A percentile compares a stretch with the other conserved stretches of the same genome.
These are phyloP conservation scores for Zymoseptoria brevis DNA, from an alignment of 2,329 filamentous ascomycete species.

Conservation along the genomic window DNA sequence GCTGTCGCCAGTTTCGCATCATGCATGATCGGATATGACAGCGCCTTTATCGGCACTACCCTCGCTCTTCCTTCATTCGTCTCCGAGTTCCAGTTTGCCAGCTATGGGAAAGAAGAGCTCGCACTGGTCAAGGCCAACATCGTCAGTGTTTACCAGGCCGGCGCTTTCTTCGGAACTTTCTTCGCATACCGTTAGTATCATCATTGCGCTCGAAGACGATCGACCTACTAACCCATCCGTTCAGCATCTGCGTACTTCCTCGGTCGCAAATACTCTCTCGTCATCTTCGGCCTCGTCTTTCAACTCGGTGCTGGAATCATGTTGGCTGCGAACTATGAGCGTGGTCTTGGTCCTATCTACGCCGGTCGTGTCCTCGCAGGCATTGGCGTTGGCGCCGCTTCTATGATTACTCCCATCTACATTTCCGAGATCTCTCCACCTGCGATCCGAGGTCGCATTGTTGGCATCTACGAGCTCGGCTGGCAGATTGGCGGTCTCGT, in stretches of 20 bases:
- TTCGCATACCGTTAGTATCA: slow-evolving; percentile 47
- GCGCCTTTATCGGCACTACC: slow-evolving; percentile 68
- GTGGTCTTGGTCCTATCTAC: slow-evolving; percentile 53
- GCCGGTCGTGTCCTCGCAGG: slow-evolving; percentile 52
- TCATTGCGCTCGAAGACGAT: neutral
- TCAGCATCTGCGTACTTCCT: slow-evolving; percentile 53
- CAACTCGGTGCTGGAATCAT: slow-evolving; percentile 64
- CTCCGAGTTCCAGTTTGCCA: slow-evolving; percentile 57
- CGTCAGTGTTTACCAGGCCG: slow-evolving; percentile 73
- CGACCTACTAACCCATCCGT: neutral
- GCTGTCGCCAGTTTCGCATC: slow-evolving; percentile 49
- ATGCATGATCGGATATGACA: slow-evolving; percentile 39
- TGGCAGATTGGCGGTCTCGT: slow-evolving; percentile 47
- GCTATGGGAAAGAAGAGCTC: slow-evolving; percentile 41
- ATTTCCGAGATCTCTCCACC: slow-evolving; percentile 52
- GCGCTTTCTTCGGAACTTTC: slow-evolving; percentile 74
- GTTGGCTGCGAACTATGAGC: slow-evolving; percentile 54
- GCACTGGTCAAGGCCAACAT: slow-evolving; percentile 64
- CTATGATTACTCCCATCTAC: slow-evolving; percentile 52
- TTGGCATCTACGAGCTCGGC: slow-evolving; percentile 50
- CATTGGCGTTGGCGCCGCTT: slow-evolving; percentile 49
- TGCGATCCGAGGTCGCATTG: slow-evolving; percentile 51
- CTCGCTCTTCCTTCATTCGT: slow-evolving; percentile 62
- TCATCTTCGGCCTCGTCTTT: slow-evolving; percentile 56
- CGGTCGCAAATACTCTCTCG: slow-evolving; percentile 58